Conservation (phyloP, 2,329 filamentous ascomycete genomes). For the Talaromyces sp. region DNA sequence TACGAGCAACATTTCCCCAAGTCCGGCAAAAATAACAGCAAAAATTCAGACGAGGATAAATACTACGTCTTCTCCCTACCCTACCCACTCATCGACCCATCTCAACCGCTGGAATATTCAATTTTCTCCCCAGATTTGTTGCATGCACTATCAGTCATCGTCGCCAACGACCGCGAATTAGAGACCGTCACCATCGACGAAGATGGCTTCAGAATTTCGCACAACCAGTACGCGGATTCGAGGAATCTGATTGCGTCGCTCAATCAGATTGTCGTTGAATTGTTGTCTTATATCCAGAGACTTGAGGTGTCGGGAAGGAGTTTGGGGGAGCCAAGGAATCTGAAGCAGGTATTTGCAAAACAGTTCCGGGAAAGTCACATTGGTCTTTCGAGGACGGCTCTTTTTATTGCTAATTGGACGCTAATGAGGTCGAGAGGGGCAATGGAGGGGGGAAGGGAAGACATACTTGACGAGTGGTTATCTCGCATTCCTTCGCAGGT, state of each 20-base stretch:
- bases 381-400: conserved; percentile 37
- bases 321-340: conserved; percentile 31
- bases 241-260: conserved; percentile 37
- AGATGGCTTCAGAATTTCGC: conserved; percentile 29
- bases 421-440: conserved; percentile 35
- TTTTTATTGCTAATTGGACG: conserved; percentile 40
- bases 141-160: conserved; percentile 41
- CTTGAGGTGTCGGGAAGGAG: conserved; percentile 31
- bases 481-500: conserved; percentile 28
- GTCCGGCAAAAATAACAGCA: conserved; percentile 18
- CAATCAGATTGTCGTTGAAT: conserved; percentile 43
- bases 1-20: conserved; percentile 35
- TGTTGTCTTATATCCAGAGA: conserved; percentile 37
- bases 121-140: conserved; percentile 45
- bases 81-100: conserved; percentile 39
- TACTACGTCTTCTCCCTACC: conserved; percentile 47
- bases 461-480: conserved; percentile 30
- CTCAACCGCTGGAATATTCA: conserved; percentile 36
- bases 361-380: conserved; percentile 44
- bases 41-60: conserved; percentile 27
- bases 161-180: conserved; percentile 42
- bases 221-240: conserved; percentile 32
- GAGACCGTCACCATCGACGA: conserved; percentile 33
- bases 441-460: conserved; percentile 25
- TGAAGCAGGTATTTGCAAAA: conserved; percentile 42